Conservation (phyloP, 129 eudicot genomes). For the Ambrosia trifida region DNA sequence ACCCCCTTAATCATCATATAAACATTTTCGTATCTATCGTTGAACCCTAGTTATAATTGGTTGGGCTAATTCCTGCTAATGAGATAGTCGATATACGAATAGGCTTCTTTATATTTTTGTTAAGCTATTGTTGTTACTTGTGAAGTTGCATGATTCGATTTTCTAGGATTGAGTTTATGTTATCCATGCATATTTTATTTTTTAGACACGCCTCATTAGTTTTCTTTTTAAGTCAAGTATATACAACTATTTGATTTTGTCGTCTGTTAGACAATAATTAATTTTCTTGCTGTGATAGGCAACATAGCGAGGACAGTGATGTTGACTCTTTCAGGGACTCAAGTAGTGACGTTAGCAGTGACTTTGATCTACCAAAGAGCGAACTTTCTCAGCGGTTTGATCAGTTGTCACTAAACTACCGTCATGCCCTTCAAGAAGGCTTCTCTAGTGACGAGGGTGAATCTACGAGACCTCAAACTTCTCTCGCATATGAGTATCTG, state of each 20-base stretch:
- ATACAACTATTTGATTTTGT: neutral
- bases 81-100: too few species aligned
- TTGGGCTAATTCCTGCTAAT: too few species aligned
- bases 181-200: too few species aligned
- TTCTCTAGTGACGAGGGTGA: conserved; percentile 89
- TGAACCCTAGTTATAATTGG: too few species aligned
- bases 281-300: conserved; percentile 44
- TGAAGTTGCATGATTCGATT: too few species aligned
- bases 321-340: conserved; percentile 74
- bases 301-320: conserved; percentile 86
- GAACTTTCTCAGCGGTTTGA: conserved; percentile 45
- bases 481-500: conserved; percentile 69
- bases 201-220: too few species aligned
- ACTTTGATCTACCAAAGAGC: conserved; percentile 54
- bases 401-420: conserved; percentile 48
- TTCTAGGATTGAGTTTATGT: too few species aligned
- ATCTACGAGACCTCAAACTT: conserved; percentile 54
- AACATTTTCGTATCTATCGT: too few species aligned
- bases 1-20: too few species aligned
- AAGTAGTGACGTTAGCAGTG: conserved; percentile 92
- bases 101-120: too few species aligned
- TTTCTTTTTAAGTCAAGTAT: too few species aligned
- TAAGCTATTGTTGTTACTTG: too few species aligned
- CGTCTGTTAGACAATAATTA: neutral
- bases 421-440: conserved; percentile 63